Evolutionary conservation across 257 asterid species (phyloP), one percentile per base, ranked within the genome.

Genomic region (Nicotiana attenuata): DNA sequence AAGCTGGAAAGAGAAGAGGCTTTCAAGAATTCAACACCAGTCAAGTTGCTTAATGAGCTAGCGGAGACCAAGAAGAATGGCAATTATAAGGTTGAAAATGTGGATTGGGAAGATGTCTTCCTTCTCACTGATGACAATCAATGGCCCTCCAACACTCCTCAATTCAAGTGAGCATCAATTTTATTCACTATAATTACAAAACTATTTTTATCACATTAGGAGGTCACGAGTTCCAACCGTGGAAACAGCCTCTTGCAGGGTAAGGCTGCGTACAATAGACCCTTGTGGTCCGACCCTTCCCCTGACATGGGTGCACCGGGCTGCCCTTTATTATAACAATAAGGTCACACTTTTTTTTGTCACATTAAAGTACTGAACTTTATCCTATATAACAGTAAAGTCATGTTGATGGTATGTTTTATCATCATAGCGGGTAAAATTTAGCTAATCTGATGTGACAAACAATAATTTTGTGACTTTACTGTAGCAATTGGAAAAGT

Each of bases 91-190:
- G 35, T 92, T 6, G 97, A 92, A 60, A 87, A 84, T 80, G 90
- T 86, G 76, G 98, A 94, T 61, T 94, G 98, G 97, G 98, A 94
- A 59, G 97, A 94, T 86, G 97, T 91, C 26, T 90, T 94, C 88
- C 88, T 93, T 78, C 97, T 94, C 78, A 85, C 92, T 10, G 97
- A 94, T 81, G 88, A 91, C 7, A 92, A 93, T 79, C 86, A 91
- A 3, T 94, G 98, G 97, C 97, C 97, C 2, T 68, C 92, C 0
- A 80, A 83, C 1, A 93, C 92, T 38, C 69, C 84, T n/a, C 69
- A 85, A 71, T 93, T 94, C 94, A 90, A 84, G 98, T 94, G 89
- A 89, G 2, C 0, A 65, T 68, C 24, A 17, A 17, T 4, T 16
- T 56, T 56, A 56, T 56, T 5, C 8, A 56, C 0, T 4, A 56